Percentiles rank a stretch among this genome's conserved stretches.
Conservation (phyloP, 2,329 filamentous ascomycete genomes). For the Lachnellula suecica region DNA sequence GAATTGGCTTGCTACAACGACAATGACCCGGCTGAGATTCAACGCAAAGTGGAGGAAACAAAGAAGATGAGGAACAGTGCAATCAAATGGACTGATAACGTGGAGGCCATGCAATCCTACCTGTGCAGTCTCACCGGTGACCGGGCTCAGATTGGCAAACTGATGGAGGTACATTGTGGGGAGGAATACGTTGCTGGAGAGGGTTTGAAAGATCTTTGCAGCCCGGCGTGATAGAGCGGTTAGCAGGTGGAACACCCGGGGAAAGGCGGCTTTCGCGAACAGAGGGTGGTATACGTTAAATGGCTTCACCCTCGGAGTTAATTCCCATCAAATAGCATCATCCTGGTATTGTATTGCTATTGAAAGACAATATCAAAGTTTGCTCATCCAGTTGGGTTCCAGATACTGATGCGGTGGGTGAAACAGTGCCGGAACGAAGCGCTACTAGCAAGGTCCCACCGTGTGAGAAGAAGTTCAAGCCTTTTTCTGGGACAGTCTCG, state of each 20-base stretch:
- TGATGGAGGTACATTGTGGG: slow-evolving; percentile 42
- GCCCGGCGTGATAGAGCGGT: not conserved
- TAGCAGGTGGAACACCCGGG: not conserved
- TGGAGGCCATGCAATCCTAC: slow-evolving; percentile 31
- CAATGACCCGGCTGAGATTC: slow-evolving; percentile 31
- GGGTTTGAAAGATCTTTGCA: slow-evolving; percentile 40
- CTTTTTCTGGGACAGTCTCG: too few species aligned
- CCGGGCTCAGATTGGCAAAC: slow-evolving; percentile 32
- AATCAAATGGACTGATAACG: slow-evolving; percentile 33
- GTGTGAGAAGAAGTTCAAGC: too few species aligned
- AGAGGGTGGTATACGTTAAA: too few species aligned
- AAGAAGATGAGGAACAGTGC: slow-evolving; percentile 28
- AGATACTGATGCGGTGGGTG: too few species aligned
- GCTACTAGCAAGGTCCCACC: too few species aligned
- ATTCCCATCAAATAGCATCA: too few species aligned
- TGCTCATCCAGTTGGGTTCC: too few species aligned
- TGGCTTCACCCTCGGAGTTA: too few species aligned
- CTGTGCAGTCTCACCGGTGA: slow-evolving; percentile 30
- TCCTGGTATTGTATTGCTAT: too few species aligned
- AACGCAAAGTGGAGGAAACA: slow-evolving; percentile 28
- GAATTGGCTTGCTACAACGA: slow-evolving; percentile 31
- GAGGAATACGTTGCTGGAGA: slow-evolving; percentile 48
- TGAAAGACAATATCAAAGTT: too few species aligned
- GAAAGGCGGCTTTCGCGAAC: too few species aligned
- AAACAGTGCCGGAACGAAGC: too few species aligned